Conservation (phyloP, 2,329 filamentous ascomycete species). For the Neofusicoccum kwambonambiense region DNA sequence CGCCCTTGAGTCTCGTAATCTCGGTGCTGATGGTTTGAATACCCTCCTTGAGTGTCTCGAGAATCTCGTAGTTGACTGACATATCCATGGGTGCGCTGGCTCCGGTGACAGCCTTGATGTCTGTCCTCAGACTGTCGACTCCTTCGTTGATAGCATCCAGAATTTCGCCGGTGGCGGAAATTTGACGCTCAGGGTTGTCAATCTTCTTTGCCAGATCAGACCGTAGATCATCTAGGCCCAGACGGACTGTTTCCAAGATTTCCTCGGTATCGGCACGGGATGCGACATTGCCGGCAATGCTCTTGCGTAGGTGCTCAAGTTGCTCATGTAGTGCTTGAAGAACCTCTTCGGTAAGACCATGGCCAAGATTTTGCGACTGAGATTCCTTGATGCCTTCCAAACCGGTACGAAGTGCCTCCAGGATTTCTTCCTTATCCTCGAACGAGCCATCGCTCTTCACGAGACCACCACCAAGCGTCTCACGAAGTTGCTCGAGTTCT, state of each 20-base stretch:
- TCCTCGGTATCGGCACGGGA: constrained; percentile 48
- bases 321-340: constrained; percentile 53
- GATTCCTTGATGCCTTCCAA: constrained; percentile 36
- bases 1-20: constrained; percentile 72
- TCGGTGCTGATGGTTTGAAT: constrained; percentile 73
- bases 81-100: constrained; percentile 77
- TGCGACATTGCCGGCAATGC: constrained; percentile 40
- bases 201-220: constrained; percentile 53
- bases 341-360: constrained; percentile 48
- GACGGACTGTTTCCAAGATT: constrained; percentile 48
- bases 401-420: constrained; percentile 37
- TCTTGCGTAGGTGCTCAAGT: constrained; percentile 48
- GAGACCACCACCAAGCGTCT: constrained; percentile 42
- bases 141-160: constrained; percentile 66
- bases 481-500: constrained; percentile 45
- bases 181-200: constrained; percentile 53
- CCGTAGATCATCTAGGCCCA: constrained; percentile 51
- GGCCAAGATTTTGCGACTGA: not conserved
- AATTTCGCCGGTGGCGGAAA: constrained; percentile 57
- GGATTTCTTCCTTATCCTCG: constrained; percentile 41
- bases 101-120: constrained; percentile 63
- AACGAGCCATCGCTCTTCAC: constrained; percentile 35
- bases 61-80: constrained; percentile 83
- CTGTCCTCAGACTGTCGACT: constrained; percentile 70
- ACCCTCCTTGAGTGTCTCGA: constrained; percentile 83